These are phyloP conservation scores for Metarhizium rileyi DNA, from an alignment of 2,329 filamentous ascomycete species.

Conservation along the genomic window DNA sequence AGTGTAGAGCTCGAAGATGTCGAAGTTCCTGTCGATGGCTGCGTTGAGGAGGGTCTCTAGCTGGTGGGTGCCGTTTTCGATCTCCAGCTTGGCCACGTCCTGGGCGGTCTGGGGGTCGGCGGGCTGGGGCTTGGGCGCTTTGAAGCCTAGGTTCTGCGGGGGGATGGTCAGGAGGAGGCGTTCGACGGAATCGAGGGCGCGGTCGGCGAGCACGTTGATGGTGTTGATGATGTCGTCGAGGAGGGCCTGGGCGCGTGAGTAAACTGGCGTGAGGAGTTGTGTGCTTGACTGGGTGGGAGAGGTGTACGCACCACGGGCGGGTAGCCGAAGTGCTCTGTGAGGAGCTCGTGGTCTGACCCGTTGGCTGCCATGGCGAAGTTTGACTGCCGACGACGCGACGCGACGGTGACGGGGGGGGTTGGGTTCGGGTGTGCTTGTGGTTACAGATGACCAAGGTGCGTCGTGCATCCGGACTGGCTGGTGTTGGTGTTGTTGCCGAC, in stretches of 20 bases:
- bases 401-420: no score
- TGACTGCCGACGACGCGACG: no score
- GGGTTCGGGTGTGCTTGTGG: no score
- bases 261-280: not conserved
- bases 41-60: constrained; percentile 73
- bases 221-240: constrained; percentile 98
- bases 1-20: constrained; percentile 82
- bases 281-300: constrained; percentile 6
- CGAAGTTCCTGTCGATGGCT: constrained; percentile 75
- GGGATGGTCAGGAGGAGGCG: constrained; percentile 65
- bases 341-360: constrained; percentile 51
- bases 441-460: no score
- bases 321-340: constrained; percentile 94
- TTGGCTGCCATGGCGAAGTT: constrained; percentile 25
- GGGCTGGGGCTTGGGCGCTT: constrained; percentile 24
- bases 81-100: constrained; percentile 49
- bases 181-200: constrained; percentile 81
- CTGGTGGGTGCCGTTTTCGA: constrained; percentile 81
- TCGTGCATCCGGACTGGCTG: no score
- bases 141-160: constrained; percentile 74
- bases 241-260: constrained; percentile 51
- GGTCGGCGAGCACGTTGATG: constrained; percentile 86
- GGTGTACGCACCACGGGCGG: constrained; percentile 66
- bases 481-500: no score
- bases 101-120: constrained; percentile 18